A percentile compares a stretch with the other conserved stretches of the same genome.
Evolutionary conservation across 768 basidiomycete genomes (phyloP).

Genomic region (Nidula microcarpa): DNA sequence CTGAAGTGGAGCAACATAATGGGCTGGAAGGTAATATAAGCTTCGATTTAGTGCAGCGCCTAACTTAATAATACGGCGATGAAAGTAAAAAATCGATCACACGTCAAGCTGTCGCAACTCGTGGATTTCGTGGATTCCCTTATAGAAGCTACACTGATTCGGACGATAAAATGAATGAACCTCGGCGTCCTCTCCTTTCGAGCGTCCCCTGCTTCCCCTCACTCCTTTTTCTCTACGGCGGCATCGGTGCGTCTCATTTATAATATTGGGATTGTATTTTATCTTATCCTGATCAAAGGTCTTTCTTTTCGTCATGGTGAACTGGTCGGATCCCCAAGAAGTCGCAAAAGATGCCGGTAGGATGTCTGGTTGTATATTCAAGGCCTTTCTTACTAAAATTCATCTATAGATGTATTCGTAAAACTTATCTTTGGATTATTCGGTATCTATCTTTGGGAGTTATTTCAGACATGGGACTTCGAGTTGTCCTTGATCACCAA

Average conservation of each 20-base stretch:
- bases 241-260: no score
- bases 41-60: not conserved
- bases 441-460: conserved; percentile 67
- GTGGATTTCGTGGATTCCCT: no score
- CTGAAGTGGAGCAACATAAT: not conserved
- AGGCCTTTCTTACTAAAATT: not conserved
- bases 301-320: conserved; percentile 32
- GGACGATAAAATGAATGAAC: no score
- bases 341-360: conserved; percentile 38
- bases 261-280: no score
- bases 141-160: no score
- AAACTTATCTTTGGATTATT: conserved; percentile 62
- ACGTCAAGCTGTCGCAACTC: not conserved
- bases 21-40: not conserved
- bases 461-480: conserved; percentile 59
- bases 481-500: conserved; percentile 62
- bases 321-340: conserved; percentile 47
- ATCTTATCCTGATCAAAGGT: no score
- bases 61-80: not conserved
- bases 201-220: no score
- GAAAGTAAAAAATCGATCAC: not conserved
- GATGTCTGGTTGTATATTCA: conserved; percentile 1
- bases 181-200: no score
- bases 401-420: conserved; percentile 46
- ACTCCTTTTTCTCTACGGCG: no score